A percentile compares a stretch with the other conserved stretches of the same genome.
Evolutionary conservation across 352 stramenopile genomes (phyloP).

Genomic region (Phytophthora tubulina): DNA sequence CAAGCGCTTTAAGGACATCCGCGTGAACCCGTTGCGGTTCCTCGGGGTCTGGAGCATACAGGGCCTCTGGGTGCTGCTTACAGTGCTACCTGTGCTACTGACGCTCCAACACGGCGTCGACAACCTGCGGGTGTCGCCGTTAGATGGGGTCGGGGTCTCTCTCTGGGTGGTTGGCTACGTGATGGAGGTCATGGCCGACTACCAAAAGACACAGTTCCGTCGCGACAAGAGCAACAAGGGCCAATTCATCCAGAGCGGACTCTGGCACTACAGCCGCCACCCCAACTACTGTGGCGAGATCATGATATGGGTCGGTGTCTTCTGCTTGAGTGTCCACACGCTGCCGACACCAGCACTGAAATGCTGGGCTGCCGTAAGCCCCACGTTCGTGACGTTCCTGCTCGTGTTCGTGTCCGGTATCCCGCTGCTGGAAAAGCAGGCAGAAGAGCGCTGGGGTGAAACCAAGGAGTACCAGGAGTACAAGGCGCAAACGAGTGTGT

Average conservation of each 20-base stretch:
- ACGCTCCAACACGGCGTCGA: conserved; percentile 48
- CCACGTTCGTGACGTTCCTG: conserved; percentile 78
- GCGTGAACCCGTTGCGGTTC: conserved; percentile 71
- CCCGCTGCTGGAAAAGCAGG: conserved; percentile 79
- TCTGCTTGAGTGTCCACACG: conserved; percentile 55
- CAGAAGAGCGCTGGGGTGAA: conserved; percentile 74
- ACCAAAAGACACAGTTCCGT: conserved; percentile 87
- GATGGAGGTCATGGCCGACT: conserved; percentile 80
- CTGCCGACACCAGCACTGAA: conserved; percentile 50
- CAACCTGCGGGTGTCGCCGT: conserved; percentile 25
- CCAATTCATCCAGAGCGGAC: conserved; percentile 81
- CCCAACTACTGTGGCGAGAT: conserved; percentile 95
- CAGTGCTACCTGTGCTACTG: conserved; percentile 73
- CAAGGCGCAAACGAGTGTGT: conserved; percentile 74
- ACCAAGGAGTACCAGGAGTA: conserved; percentile 79
- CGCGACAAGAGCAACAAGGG: conserved; percentile 67
- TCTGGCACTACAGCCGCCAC: conserved; percentile 93
- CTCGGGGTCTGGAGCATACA: conserved; percentile 86
- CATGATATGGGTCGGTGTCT: conserved; percentile 87
- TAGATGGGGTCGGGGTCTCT: conserved; percentile 53
- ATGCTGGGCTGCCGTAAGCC: conserved; percentile 58
- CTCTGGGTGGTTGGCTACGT: conserved; percentile 79
- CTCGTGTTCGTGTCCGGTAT: conserved; percentile 79
- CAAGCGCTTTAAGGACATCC: conserved; percentile 78
- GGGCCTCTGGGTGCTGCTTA: conserved; percentile 86